phyloP scores from a whole-genome alignment of 345 rosid genomes.

The Brassica incana region DNA sequence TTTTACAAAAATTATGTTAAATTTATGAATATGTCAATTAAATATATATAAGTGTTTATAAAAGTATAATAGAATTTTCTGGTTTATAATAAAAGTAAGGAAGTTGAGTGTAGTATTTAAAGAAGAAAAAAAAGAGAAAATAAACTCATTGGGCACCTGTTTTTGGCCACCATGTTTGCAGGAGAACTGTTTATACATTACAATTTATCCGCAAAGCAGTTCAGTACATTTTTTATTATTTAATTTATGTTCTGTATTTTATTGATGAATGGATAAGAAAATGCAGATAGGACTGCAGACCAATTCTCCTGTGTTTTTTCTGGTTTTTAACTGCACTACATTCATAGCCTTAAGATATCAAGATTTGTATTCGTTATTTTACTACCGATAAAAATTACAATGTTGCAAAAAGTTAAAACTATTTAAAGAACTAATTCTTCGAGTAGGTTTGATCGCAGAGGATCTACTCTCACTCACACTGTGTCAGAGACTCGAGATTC shows the following conservation, averaged over 20 bases:
- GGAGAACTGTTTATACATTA: no score
- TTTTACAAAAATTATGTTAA: no score
- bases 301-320: neutral
- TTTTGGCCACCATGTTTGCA: neutral
- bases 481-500: slow-evolving; percentile 13
- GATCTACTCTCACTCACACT: slow-evolving; percentile 20
- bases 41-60: no score
- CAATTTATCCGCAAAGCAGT: neutral
- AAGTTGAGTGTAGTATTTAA: no score
- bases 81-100: no score
- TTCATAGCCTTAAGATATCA: no score
- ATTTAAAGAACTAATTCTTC: neutral
- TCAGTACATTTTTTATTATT: neutral
- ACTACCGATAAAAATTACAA: no score
- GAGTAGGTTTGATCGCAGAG: slow-evolving; percentile 11
- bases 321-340: neutral
- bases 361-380: no score
- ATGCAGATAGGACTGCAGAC: neutral
- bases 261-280: neutral
- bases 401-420: no score
- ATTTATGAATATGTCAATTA: no score
- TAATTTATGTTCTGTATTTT: neutral
- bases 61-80: no score
- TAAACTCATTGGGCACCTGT: neutral
- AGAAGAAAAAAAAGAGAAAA: no score